These are phyloP conservation scores for Mycena albidolilacea DNA, from an alignment of 768 basidiomycete genomes.

Conservation along the genomic window DNA sequence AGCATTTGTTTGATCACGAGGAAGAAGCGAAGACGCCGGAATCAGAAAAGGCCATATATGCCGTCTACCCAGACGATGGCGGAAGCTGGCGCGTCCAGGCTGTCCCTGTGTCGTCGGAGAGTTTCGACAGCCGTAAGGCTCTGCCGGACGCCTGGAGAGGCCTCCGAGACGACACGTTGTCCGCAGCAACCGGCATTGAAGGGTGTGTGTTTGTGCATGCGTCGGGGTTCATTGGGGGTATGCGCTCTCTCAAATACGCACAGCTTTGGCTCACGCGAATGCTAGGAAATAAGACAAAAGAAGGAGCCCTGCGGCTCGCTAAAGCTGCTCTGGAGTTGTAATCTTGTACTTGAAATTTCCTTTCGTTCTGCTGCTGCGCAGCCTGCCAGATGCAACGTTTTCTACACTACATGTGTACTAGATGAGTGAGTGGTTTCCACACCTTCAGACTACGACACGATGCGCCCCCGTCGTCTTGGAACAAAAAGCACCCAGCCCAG, in stretches of 20 bases:
- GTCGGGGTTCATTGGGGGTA: constrained; percentile 96
- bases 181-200: constrained; percentile 78
- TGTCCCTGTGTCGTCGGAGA: constrained; percentile 84
- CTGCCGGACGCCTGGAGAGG: constrained; percentile 96
- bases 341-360: constrained; percentile 20
- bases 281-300: constrained; percentile 89
- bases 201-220: constrained; percentile 96
- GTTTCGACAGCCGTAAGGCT: constrained; percentile 92
- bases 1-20: constrained; percentile 94
- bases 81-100: constrained; percentile 94
- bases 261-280: constrained; percentile 9
- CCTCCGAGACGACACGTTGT: constrained; percentile 86
- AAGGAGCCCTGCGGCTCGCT: constrained; percentile 89
- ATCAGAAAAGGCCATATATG: constrained; percentile 78
- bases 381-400: constrained; percentile 40
- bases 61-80: constrained; percentile 90
- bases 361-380: constrained; percentile 6
- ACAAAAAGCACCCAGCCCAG: constrained; percentile 24
- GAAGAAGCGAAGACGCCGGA: constrained; percentile 61
- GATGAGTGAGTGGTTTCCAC: constrained; percentile 9
- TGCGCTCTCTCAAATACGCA: constrained; percentile 40
- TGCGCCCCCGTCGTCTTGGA: constrained; percentile 35
- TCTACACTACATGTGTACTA: constrained; percentile 15
- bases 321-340: constrained; percentile 70
- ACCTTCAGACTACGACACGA: constrained; percentile 19